Percentiles rank a stretch among this genome's conserved stretches.
phyloP scores from a whole-genome alignment of 2,329 filamentous ascomycete genomes.

The Neocucurbitaria cava region DNA sequence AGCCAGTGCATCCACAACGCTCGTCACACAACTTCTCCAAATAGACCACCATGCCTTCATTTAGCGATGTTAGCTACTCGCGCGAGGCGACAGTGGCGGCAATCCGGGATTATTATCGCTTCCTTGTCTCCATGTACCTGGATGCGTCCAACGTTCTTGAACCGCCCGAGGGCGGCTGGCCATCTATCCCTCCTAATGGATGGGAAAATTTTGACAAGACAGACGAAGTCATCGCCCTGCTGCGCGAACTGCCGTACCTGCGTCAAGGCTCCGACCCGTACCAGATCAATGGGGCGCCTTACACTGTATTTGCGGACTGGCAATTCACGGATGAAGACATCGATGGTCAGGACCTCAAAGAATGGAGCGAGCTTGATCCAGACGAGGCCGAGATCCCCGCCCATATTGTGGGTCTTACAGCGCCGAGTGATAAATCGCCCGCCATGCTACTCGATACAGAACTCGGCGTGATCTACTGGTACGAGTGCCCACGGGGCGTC shows the following conservation, averaged over 20 bases:
- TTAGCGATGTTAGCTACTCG: slow-evolving; percentile 12
- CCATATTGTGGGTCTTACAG: slow-evolving; percentile 17
- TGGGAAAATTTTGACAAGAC: slow-evolving; percentile 7
- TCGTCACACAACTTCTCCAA: too few species aligned
- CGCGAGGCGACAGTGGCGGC: slow-evolving; percentile 9
- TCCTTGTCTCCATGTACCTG: slow-evolving; percentile 21
- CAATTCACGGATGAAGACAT: neutral
- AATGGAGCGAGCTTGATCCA: neutral
- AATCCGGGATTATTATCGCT: slow-evolving; percentile 11
- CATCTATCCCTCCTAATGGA: slow-evolving; percentile 6
- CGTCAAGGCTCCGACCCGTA: neutral
- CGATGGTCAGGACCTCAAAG: neutral
- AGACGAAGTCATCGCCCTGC: slow-evolving; percentile 16
- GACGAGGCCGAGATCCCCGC: slow-evolving; percentile 4
- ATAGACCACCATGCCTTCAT: too few species aligned
- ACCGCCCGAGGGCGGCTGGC: slow-evolving; percentile 17
- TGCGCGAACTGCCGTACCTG: slow-evolving; percentile 19
- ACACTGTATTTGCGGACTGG: slow-evolving; percentile 3
- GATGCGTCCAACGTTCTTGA: slow-evolving; percentile 6
- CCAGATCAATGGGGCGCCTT: slow-evolving; percentile 4
- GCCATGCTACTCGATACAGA: slow-evolving; percentile 14
- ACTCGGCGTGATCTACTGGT: slow-evolving; percentile 15
- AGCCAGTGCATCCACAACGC: too few species aligned
- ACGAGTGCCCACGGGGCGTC: slow-evolving; percentile 1
- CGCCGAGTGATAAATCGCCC: neutral